phyloP scores from a whole-genome alignment of 1,284 basidiomycete genomes.

The Pterulicium gracile region DNA sequence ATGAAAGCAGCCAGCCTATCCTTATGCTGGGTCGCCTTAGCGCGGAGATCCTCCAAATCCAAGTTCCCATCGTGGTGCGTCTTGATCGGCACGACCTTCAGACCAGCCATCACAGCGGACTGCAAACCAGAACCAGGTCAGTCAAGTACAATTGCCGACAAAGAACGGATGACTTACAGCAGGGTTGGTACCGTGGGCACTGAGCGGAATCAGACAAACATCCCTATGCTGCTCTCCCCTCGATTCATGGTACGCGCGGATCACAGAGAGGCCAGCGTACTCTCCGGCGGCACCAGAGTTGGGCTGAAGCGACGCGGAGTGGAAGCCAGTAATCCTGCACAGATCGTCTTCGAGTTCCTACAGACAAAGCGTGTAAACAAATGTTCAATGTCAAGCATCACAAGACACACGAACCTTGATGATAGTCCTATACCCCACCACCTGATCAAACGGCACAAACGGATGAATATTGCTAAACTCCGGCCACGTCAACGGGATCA shows the following conservation, averaged over 20 bases:
- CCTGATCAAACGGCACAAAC: slow-evolving; percentile 87
- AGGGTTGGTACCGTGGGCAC: slow-evolving; percentile 94
- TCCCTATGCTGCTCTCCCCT: slow-evolving; percentile 81
- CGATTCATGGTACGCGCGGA: slow-evolving; percentile 89
- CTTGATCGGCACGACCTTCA: slow-evolving; percentile 94
- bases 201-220: slow-evolving; percentile 90
- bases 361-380: slow-evolving; percentile 8
- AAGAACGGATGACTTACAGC: slow-evolving; percentile 44
- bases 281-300: slow-evolving; percentile 98
- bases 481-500: slow-evolving; percentile 93
- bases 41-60: slow-evolving; percentile 77
- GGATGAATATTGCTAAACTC: slow-evolving; percentile 89
- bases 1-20: slow-evolving; percentile 93
- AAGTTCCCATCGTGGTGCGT: slow-evolving; percentile 81
- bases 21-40: slow-evolving; percentile 87
- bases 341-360: slow-evolving; percentile 87
- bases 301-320: slow-evolving; percentile 90
- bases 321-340: slow-evolving; percentile 91
- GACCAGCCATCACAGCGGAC: slow-evolving; percentile 95
- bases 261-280: slow-evolving; percentile 89
- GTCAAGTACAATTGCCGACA: slow-evolving; percentile 3
- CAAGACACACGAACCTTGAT: slow-evolving; percentile 50
- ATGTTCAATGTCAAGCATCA: neutral
- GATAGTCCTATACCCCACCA: slow-evolving; percentile 76
- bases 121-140: slow-evolving; percentile 21